Evolutionary conservation across 192 early-diverging fungal species (phyloP), one percentile per base, ranked within the genome.

Genomic region (Entrophospora sp.): DNA sequence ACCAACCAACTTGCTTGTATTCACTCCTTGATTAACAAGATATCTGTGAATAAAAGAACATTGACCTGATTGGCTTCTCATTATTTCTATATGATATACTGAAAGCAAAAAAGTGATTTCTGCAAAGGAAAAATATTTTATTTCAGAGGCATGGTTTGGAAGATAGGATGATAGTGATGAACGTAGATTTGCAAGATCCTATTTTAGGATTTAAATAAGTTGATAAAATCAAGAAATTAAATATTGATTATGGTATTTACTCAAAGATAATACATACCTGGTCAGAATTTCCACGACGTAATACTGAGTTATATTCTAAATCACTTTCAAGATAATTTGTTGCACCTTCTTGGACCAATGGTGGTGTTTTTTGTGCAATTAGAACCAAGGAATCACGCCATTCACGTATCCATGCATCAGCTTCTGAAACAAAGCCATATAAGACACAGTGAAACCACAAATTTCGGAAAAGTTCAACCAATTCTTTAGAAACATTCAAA

Each of bases 361-460:
- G 77, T 1, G 96, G 95, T 3, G 95, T 89, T 45, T 89, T 91
- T 58, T 80, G 77, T 9, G 96, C 94, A 71, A 98, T 86, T 4
- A 78, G 37, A 0, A 79, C 44, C 69, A 94, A 79, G 1, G 87
- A 76, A 3, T 73, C 71, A 63, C 82, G 73, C 87, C 91, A 96
- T 22, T 90, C 88, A 16, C 76, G 78, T 25, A 86, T 81, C 83
- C 92, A 94, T 12, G 79, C 72, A 1, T 86, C 81, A n/a, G n/a
- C n/a, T 32, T 90, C 83, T 9, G 85, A 79, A 32, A 87, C 77
- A 55, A 91, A 86, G 1, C 94, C 87, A 70, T 83, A 87, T 12
- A 89, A 71, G 3, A 92, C 87, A 56, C 89, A 80, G 55, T 91
- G 87, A 66, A 97, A 86, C 96, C 96, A 99, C 36, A 91, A 82